Evolutionary conservation across 192 early-diverging fungal genomes (phyloP).

Genomic region (Mortierella hygrophila): DNA sequence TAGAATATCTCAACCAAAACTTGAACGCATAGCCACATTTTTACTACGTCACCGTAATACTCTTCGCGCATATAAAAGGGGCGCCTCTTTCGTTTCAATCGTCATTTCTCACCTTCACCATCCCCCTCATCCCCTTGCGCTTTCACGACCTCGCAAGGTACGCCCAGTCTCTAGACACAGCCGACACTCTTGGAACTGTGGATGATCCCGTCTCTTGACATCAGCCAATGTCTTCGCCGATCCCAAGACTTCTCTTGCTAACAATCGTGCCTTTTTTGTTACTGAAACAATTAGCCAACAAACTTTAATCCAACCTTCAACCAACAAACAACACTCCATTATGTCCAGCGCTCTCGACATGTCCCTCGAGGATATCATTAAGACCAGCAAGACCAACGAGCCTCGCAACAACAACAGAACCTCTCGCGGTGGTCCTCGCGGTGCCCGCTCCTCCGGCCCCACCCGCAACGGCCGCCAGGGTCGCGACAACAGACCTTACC

Average conservation of each 20-base stretch:
- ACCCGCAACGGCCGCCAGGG: slow-evolving; percentile 50
- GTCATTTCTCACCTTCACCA: background rate
- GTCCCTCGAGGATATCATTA: slow-evolving; percentile 64
- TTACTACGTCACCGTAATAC: too few relatives aligned
- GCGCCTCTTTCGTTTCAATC: background rate
- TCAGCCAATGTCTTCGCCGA: background rate
- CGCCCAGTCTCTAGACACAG: background rate
- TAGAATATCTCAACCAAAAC: slow-evolving; percentile 93
- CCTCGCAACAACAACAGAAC: slow-evolving; percentile 15
- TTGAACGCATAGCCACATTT: slow-evolving; percentile 50
- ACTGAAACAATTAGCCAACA: background rate
- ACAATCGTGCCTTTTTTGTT: background rate
- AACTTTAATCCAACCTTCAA: background rate
- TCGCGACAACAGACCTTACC: slow-evolving; percentile 49
- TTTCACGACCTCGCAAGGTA: background rate
- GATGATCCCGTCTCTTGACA: background rate
- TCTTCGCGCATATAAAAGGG: too few relatives aligned
- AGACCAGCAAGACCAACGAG: slow-evolving; percentile 42
- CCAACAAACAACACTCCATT: slow-evolving; percentile 3
- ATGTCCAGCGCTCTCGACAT: slow-evolving; percentile 60
- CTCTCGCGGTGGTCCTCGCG: slow-evolving; percentile 16
- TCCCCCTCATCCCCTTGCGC: background rate
- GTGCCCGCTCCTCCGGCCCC: slow-evolving; percentile 40
- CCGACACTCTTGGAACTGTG: background rate
- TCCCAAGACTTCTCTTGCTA: background rate